Base-by-base conservation (phyloP, 192 early-diverging fungal genomes). In the Linnemannia zychae region DNA sequence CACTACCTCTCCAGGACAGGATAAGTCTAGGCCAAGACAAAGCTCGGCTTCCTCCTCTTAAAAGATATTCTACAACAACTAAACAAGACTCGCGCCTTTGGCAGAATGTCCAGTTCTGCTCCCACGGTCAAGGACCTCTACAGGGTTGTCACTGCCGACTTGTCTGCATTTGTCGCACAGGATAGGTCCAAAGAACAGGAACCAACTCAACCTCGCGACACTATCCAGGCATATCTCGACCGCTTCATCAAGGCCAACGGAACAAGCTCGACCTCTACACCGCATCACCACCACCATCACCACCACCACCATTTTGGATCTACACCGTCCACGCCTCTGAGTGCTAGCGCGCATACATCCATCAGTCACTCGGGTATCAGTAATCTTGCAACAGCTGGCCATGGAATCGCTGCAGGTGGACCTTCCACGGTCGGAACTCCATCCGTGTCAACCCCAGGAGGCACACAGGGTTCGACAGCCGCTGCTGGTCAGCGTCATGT, bases 51-150 rank as follows among this genome's bases (percentile, higher is more conserved):
- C n/a, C 57, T 63, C 9, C 24, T 12, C 1, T 63, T 22, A 63
- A 3, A 7, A 63, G 40, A 63, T 24, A 7, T 28, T 24, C 57
- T 28, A 9, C 28, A 63, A 28, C 11, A 53, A 22, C 22, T n/a
- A n/a, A 49, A 49, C 52, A 53, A n/a, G 18, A 53, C 52, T 24
- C 50, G 17, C 50, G 24, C 52, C 52, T 24, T 57, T 0, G 52
- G n/a, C 11, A 16, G 24, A 76, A 85, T 85, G 83, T 85, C 83
- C 13, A 65, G 74, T 31, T 79, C 83, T 22, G 53, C 77, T 31
- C 77, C 78, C 17, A 79, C 83, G 0, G 74, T 85, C 74, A 85
- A 85, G 63, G 83, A 85, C 74, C 72, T 85, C 22, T 85, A 79
- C 74, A 79, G 68, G 70, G 74, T 74, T 34, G 50, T 85, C 57